Evolutionary conservation across 169 alveolate species (phyloP).

Genomic region (Amoebophrya sp.): DNA sequence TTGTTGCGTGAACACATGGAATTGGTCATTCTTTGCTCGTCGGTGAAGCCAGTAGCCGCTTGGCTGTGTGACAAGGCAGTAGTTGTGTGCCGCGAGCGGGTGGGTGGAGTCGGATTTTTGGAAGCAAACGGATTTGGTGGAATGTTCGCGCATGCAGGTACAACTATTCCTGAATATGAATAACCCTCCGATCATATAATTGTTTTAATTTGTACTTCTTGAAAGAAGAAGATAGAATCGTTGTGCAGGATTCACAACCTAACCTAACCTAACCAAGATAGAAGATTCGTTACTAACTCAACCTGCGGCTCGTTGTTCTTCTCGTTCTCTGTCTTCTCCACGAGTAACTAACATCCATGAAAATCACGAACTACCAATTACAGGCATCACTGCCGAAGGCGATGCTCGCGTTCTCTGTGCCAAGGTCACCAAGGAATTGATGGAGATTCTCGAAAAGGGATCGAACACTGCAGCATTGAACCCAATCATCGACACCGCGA

Average conservation of each 20-base stretch:
- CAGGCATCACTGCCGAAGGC: conserved; percentile 63
- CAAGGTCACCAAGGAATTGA: conserved; percentile 54
- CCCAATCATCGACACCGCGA: neutral
- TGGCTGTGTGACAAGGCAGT: neutral
- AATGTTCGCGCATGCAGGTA: neutral
- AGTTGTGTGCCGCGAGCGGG: conserved; percentile 9
- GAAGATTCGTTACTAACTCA: neutral
- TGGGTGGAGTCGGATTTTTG: neutral
- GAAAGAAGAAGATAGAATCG: no score
- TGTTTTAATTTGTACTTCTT: neutral
- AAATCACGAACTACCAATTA: conserved; percentile 43
- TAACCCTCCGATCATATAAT: conserved; percentile 31
- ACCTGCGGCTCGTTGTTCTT: neutral
- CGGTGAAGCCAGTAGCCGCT: neutral
- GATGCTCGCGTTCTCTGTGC: conserved; percentile 56
- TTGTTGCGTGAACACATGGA: neutral
- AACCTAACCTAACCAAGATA: neutral
- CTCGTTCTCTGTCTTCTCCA: neutral
- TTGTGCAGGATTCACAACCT: no score
- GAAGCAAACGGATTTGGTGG: conserved; percentile 13
- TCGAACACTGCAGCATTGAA: neutral
- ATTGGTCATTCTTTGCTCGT: neutral
- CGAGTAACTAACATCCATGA: conserved; percentile 22
- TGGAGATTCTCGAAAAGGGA: conserved; percentile 39
- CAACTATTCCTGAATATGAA: no score